These are phyloP conservation scores for Leishmania gerbilli DNA, from an alignment of 208 protist species.

Conservation along the genomic window DNA sequence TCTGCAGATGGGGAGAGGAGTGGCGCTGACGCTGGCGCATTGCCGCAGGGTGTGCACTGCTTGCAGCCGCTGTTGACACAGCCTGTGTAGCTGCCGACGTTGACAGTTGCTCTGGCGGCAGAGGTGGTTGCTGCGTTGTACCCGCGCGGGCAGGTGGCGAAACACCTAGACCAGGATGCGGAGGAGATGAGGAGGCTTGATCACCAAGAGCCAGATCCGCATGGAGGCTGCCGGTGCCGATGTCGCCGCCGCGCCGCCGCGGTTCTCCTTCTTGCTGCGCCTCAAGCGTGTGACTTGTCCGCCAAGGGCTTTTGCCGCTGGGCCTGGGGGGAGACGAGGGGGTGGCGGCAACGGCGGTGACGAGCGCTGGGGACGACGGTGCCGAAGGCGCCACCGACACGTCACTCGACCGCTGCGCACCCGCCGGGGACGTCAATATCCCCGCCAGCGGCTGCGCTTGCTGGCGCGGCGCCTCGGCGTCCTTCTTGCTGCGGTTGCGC, in stretches of 20 bases:
- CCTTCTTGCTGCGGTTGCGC: conserved; percentile 34
- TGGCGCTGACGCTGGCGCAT: neutral
- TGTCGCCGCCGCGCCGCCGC: neutral
- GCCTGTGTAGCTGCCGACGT: neutral
- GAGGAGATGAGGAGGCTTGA: neutral
- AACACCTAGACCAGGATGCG: neutral
- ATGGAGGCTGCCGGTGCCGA: neutral
- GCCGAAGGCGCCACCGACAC: neutral
- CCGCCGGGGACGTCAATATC: neutral
- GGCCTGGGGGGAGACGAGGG: neutral
- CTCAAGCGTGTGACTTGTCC: neutral
- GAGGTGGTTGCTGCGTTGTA: neutral
- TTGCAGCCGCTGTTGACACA: neutral
- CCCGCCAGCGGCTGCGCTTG: neutral
- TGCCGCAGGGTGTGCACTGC: conserved; percentile 11
- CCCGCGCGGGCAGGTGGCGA: neutral
- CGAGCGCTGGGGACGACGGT: neutral
- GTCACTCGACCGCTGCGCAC: neutral
- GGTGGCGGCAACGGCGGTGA: neutral
- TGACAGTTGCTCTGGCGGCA: neutral
- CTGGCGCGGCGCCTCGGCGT: neutral
- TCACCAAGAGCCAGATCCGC: neutral
- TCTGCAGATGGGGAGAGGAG: conserved; percentile 4
- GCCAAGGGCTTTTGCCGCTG: neutral
- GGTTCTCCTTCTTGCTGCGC: neutral